Evolutionary conservation across 106 monocot species (phyloP).

Genomic region (Dendrobium huoshanense): DNA sequence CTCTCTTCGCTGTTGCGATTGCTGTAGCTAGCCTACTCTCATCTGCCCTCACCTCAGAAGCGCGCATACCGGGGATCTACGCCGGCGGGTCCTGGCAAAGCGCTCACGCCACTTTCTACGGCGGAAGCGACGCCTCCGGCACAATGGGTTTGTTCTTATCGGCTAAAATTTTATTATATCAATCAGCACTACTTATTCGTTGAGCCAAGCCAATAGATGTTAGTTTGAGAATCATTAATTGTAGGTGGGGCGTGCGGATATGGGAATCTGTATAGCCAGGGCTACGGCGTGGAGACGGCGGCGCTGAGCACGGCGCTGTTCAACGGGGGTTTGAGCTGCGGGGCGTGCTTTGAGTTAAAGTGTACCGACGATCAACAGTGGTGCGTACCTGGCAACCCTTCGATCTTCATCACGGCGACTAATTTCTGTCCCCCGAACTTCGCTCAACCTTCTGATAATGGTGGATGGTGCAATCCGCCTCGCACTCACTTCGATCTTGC

Average conservation of each 20-base stretch:
- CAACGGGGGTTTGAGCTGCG: constrained; percentile 53
- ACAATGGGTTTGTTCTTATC: constrained; percentile 58
- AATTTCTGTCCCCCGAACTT: constrained; percentile 78
- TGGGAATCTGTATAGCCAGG: constrained; percentile 55
- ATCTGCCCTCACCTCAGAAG: constrained; percentile 6
- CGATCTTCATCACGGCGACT: constrained; percentile 69
- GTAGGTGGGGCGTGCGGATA: constrained; percentile 69
- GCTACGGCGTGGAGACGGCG: constrained; percentile 51
- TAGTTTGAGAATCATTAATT: not conserved
- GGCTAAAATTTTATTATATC: not conserved
- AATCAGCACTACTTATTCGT: not conserved
- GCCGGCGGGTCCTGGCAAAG: constrained; percentile 56
- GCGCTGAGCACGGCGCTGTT: constrained; percentile 74
- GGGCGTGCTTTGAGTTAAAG: constrained; percentile 66
- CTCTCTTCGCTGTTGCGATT: constrained; percentile 1
- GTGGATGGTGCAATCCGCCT: constrained; percentile 45
- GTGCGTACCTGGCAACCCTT: constrained; percentile 52
- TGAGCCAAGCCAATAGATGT: not conserved
- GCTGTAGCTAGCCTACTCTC: constrained; percentile 11
- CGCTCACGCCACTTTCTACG: constrained; percentile 95
- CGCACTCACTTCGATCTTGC: constrained; percentile 40
- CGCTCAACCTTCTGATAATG: constrained; percentile 50
- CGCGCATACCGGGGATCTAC: constrained; percentile 67
- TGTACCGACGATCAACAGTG: constrained; percentile 52
- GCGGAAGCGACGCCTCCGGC: constrained; percentile 89